Base-by-base conservation (phyloP, 2,329 filamentous ascomycete genomes). In the Aspergillus cejpii region DNA sequence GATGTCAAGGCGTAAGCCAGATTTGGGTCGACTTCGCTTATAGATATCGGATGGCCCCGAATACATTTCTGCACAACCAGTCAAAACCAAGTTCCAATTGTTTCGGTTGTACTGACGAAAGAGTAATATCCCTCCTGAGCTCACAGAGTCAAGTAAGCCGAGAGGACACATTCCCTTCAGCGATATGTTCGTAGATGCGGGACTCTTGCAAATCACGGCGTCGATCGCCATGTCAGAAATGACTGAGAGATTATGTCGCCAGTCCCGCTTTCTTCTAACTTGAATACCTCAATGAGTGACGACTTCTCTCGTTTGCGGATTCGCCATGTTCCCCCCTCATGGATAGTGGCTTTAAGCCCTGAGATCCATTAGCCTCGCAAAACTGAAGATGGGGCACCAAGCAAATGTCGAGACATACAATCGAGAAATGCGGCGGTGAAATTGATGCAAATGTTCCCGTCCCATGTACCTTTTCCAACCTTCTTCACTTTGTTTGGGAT, bases 361-460 rank as follows among this genome's bases (percentile, higher is more conserved):
- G 39, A 5, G 7, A 17, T 20, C 2, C 11, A 21, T 64, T 49
- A 64, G 50, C 37, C 19, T 37, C 46, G 31, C 17, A 15, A 27
- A 7, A 39, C 17, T 21, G 14, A 34, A 11, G 3, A 27, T 8
- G 19, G 46, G 43, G 36, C 20, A 37, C 36, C 17, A 36, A 37
- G 46, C 31, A 45, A 17, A 14, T 45, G 31, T 8, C 27, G 6
- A 33, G 37, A 66, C 82, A 67, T 65, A 88, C 87, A 94, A 6
- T 83, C 81, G 12, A 97, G 67, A 55, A 97, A 87, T 0, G 70
- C 74, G 1, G 79, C 81, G 1, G 88, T 81, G 68, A 96, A 96
- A 56, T 94, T 95, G 60, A 97, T 92, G 61, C 90, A 96, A 54
- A 85, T 79, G 61, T 96, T 91, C 14, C 87, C 91, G 68, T 97